phyloP scores from a whole-genome alignment of 768 basidiomycete genomes.

The Polyporus arcularius region DNA sequence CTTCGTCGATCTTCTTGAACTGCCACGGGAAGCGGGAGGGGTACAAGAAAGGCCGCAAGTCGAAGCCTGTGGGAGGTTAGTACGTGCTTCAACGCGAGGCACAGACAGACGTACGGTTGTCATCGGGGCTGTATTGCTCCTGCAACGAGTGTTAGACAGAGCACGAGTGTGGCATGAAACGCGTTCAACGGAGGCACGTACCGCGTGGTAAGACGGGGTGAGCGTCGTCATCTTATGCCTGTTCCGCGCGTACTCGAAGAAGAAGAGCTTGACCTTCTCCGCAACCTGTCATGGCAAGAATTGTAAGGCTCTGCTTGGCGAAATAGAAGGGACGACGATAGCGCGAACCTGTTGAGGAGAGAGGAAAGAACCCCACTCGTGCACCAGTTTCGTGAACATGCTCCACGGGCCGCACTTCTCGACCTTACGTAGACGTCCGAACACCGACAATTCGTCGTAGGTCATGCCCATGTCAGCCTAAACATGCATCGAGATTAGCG shows the following conservation, averaged over 20 bases:
- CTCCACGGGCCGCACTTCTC: conserved; percentile 98
- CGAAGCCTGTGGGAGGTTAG: conserved; percentile 66
- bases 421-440: conserved; percentile 90
- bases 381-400: conserved; percentile 93
- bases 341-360: conserved; percentile 78
- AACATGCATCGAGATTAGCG: not conserved
- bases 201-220: conserved; percentile 93
- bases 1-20: conserved; percentile 91
- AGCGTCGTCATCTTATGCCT: conserved; percentile 98
- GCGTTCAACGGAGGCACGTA: conserved; percentile 39
- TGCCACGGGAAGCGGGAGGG: conserved; percentile 96
- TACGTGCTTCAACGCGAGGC: too few relatives aligned
- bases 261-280: conserved; percentile 96
- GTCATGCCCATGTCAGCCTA: conserved; percentile 99
- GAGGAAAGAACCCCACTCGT: conserved; percentile 88
- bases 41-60: conserved; percentile 95
- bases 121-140: conserved; percentile 97
- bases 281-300: conserved; percentile 63
- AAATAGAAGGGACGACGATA: not conserved
- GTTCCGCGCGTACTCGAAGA: conserved; percentile 95
- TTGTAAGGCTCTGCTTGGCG: not conserved
- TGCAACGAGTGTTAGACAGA: conserved; percentile 30
- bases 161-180: not conserved
- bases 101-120: conserved; percentile 68
- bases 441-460: conserved; percentile 93